Percentiles rank a stretch among this genome's conserved stretches.
phyloP scores from a whole-genome alignment of 169 alveolate species.

The Plasmodium chabaudi region DNA sequence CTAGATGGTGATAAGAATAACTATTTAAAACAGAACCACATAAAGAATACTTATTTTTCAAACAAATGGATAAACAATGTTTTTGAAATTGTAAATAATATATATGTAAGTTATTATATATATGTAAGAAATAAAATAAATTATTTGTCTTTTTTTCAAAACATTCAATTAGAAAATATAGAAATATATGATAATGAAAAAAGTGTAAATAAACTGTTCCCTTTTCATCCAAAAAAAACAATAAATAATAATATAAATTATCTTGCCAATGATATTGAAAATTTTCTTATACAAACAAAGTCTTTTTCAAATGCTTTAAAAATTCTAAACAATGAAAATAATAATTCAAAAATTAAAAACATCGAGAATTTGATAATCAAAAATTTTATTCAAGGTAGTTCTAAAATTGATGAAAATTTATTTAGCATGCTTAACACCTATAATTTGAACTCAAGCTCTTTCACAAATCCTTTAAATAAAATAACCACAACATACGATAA shows the following conservation, averaged over 20 bases:
- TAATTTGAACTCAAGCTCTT: background rate
- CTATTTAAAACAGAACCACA: too few species aligned
- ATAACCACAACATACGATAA: background rate
- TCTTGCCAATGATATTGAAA: conserved; percentile 17
- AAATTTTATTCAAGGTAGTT: conserved; percentile 29
- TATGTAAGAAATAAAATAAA: conserved; percentile 26
- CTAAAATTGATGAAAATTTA: background rate
- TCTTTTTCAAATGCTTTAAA: conserved; percentile 58
- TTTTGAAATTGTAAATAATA: conserved; percentile 68
- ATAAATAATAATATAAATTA: background rate
- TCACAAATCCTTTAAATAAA: background rate
- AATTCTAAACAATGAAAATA: conserved; percentile 23
- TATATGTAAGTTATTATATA: conserved; percentile 53
- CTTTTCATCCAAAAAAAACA: conserved; percentile 2
- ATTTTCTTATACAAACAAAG: conserved; percentile 59
- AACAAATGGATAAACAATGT: conserved; percentile 51
- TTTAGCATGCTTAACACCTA: background rate
- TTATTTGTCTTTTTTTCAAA: background rate
- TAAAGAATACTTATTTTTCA: conserved; percentile 3
- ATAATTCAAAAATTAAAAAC: background rate
- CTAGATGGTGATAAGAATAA: background rate
- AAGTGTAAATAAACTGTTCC: background rate
- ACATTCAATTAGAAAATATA: background rate
- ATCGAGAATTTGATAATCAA: conserved; percentile 38
- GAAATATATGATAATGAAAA: background rate